Evolutionary conservation across 352 stramenopile genomes (phyloP).

Genomic region (Phytophthora pistaciae): DNA sequence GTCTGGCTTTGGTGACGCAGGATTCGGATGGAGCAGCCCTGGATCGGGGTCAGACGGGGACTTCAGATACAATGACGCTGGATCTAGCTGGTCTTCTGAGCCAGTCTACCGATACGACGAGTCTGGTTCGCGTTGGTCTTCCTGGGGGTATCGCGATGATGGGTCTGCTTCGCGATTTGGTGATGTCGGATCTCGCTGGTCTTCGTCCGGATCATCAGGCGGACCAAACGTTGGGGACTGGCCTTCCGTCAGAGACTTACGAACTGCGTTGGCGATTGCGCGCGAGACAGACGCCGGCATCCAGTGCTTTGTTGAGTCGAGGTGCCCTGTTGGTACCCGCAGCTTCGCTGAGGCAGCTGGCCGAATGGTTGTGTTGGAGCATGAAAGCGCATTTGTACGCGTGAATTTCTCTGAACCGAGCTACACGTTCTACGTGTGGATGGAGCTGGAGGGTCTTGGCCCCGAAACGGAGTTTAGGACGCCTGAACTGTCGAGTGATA

Average conservation of each 20-base stretch:
- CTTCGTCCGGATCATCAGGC: slow-evolving; percentile 21
- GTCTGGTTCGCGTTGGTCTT: slow-evolving; percentile 25
- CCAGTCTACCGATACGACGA: slow-evolving; percentile 28
- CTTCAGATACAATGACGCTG: slow-evolving; percentile 7
- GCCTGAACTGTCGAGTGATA: slow-evolving; percentile 24
- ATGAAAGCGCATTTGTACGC: slow-evolving; percentile 19
- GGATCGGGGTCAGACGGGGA: not conserved
- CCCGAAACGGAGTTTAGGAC: slow-evolving; percentile 34
- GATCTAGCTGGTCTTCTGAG: not conserved
- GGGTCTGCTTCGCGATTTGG: slow-evolving; percentile 12
- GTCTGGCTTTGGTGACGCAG: slow-evolving; percentile 11
- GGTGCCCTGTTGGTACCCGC: slow-evolving; percentile 35
- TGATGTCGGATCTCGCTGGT: slow-evolving; percentile 19
- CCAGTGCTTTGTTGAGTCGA: slow-evolving; percentile 33
- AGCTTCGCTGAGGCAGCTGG: slow-evolving; percentile 34
- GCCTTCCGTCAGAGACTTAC: slow-evolving; percentile 10
- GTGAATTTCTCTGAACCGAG: slow-evolving; percentile 28
- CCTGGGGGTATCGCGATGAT: slow-evolving; percentile 23
- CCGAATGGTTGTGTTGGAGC: slow-evolving; percentile 39
- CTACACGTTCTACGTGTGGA: slow-evolving; percentile 38
- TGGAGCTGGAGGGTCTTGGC: slow-evolving; percentile 32
- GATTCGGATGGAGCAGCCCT: not conserved
- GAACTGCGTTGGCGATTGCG: slow-evolving; percentile 13
- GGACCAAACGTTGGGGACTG: slow-evolving; percentile 20
- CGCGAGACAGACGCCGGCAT: slow-evolving; percentile 29